Evolutionary conservation across 2,329 filamentous ascomycete species (phyloP).

Genomic region (Tricladium varicosporioides): DNA sequence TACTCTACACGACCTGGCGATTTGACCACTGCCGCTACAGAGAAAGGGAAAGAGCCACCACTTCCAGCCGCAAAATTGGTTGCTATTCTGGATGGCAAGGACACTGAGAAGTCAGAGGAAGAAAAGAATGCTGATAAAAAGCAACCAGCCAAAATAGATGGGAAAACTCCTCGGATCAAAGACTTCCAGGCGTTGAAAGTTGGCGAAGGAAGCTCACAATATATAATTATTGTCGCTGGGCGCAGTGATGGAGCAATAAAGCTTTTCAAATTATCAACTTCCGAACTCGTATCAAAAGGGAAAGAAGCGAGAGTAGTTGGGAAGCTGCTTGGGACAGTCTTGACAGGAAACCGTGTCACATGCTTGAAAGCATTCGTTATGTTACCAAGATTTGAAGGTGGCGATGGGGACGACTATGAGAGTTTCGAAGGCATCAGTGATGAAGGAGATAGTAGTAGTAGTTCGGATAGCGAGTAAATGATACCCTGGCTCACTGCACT

Average conservation of each 20-base stretch:
- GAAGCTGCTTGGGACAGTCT: constrained; percentile 71
- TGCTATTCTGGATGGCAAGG: constrained; percentile 75
- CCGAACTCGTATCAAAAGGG: constrained; percentile 28
- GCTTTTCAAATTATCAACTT: constrained; percentile 63
- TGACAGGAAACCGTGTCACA: constrained; percentile 85
- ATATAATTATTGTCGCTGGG: constrained; percentile 64
- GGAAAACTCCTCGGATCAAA: constrained; percentile 69
- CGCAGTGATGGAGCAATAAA: constrained; percentile 86
- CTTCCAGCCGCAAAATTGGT: constrained; percentile 63
- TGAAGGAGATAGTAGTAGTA: constrained; percentile 23
- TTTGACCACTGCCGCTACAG: constrained; percentile 34
- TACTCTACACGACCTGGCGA: constrained; percentile 65
- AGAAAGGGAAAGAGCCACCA: constrained; percentile 41
- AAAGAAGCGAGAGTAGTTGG: constrained; percentile 27
- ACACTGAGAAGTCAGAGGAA: constrained; percentile 44
- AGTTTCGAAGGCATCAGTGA: constrained; percentile 27
- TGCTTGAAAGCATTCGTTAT: constrained; percentile 86
- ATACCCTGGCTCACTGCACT: constrained; percentile 23
- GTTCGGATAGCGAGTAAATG: constrained; percentile 34
- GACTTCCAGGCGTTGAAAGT: constrained; percentile 67
- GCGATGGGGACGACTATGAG: constrained; percentile 40
- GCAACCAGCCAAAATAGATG: constrained; percentile 77
- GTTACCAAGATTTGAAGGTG: constrained; percentile 63
- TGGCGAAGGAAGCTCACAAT: constrained; percentile 37
- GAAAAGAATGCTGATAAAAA: constrained; percentile 27